These are phyloP conservation scores for Zea luxurians DNA, from an alignment of 176 grass and related monocot genomes.

Conservation along the genomic window DNA sequence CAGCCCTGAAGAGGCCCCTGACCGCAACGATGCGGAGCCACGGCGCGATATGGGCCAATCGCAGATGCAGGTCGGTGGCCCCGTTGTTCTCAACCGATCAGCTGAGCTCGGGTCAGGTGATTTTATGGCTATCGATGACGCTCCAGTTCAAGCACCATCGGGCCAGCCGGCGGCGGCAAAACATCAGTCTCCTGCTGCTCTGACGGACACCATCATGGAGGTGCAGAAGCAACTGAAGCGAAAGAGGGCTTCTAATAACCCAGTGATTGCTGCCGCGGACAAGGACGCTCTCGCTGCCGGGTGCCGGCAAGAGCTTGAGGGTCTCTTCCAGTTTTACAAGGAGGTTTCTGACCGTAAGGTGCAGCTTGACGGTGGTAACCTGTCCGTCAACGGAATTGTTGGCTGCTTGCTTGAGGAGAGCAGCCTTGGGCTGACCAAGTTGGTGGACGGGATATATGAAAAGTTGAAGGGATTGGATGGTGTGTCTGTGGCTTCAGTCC, in stretches of 20 bases:
- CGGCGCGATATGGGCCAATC: neutral
- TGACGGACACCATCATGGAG: slow-evolving; percentile 27
- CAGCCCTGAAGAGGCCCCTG: slow-evolving; percentile 2
- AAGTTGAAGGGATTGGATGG: slow-evolving; percentile 57
- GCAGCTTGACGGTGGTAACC: slow-evolving; percentile 31
- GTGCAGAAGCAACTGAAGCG: slow-evolving; percentile 83
- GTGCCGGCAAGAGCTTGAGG: slow-evolving; percentile 52
- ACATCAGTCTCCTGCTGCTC: neutral
- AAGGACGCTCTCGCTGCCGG: slow-evolving; percentile 46
- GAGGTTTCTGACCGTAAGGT: slow-evolving; percentile 49
- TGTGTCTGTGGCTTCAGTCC: slow-evolving; percentile 51
- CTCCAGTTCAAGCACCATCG: neutral
- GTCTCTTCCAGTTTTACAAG: slow-evolving; percentile 49
- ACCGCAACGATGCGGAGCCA: neutral
- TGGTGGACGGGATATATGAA: slow-evolving; percentile 57
- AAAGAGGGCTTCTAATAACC: slow-evolving; percentile 57
- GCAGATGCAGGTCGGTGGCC: slow-evolving; percentile 37
- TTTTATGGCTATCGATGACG: slow-evolving; percentile 47
- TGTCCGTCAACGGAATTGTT: slow-evolving; percentile 54
- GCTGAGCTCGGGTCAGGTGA: slow-evolving; percentile 30
- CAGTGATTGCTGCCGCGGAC: slow-evolving; percentile 44
- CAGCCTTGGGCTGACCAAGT: slow-evolving; percentile 58
- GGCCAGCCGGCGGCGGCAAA: neutral
- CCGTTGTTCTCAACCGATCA: slow-evolving; percentile 28
- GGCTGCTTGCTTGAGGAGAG: slow-evolving; percentile 79